A percentile compares a stretch with the other conserved stretches of the same genome.
phyloP scores from a whole-genome alignment of 2,329 filamentous ascomycete species.

The Neofusicoccum umdonicola region DNA sequence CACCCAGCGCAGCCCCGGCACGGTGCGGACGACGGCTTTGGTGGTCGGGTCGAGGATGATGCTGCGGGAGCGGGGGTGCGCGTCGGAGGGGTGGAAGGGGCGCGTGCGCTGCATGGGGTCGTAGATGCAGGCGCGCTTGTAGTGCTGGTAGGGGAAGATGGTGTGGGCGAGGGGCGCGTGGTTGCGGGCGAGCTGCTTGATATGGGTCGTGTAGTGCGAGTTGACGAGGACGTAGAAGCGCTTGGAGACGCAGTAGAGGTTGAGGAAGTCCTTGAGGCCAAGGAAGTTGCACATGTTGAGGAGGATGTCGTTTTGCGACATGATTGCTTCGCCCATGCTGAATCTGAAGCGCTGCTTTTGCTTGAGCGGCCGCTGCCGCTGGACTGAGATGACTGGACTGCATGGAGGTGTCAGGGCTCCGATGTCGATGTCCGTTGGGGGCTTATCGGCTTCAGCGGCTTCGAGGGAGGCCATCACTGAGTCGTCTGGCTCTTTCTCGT shows the following conservation, averaged over 20 bases:
- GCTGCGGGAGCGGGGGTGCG: no score
- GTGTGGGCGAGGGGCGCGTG: constrained; percentile 56
- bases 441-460: neutral
- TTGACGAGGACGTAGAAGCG: constrained; percentile 37
- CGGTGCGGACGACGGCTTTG: constrained; percentile 41
- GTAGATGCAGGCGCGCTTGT: constrained; percentile 54
- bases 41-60: neutral
- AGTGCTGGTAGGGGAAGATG: constrained; percentile 63
- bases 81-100: constrained; percentile 21
- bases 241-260: constrained; percentile 40
- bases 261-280: constrained; percentile 23
- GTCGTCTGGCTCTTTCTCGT: neutral
- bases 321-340: constrained; percentile 35
- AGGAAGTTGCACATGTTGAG: constrained; percentile 33
- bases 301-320: constrained; percentile 36
- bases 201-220: constrained; percentile 53
- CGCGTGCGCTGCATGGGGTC: constrained; percentile 56
- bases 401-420: neutral
- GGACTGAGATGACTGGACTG: neutral
- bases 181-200: constrained; percentile 55
- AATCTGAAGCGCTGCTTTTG: constrained; percentile 20
- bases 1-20: constrained; percentile 67
- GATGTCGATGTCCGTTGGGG: neutral
- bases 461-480: neutral
- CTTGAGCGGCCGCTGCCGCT: neutral